phyloP scores from a whole-genome alignment of 2,329 filamentous ascomycete species.

The Paecilomyces sp. region DNA sequence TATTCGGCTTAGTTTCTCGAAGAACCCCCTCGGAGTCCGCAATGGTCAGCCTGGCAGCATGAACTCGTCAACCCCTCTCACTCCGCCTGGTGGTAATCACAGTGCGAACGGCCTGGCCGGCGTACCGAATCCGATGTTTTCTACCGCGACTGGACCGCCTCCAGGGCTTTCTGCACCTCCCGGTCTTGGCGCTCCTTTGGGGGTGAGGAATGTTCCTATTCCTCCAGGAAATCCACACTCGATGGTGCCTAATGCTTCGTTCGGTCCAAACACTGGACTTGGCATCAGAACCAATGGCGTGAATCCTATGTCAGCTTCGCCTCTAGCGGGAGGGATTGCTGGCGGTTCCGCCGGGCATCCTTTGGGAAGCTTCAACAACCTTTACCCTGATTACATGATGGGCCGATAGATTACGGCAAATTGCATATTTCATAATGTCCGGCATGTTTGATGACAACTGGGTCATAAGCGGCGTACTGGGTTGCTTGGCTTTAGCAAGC shows the following conservation, averaged over 20 bases:
- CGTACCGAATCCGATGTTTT: slow-evolving; percentile 56
- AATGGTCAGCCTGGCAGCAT: slow-evolving; percentile 59
- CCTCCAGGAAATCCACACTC: slow-evolving; percentile 23
- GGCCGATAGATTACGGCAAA: slow-evolving; percentile 28
- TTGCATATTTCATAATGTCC: slow-evolving; percentile 26
- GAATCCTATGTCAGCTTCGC: slow-evolving; percentile 22
- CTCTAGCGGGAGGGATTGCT: slow-evolving; percentile 19
- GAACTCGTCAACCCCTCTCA: slow-evolving; percentile 44
- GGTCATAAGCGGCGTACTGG: slow-evolving; percentile 33
- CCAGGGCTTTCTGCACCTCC: slow-evolving; percentile 73
- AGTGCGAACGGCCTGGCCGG: slow-evolving; percentile 50
- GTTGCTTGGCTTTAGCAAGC: slow-evolving; percentile 29
- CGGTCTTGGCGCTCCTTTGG: slow-evolving; percentile 48
- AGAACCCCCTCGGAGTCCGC: slow-evolving; percentile 90
- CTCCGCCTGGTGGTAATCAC: slow-evolving; percentile 46
- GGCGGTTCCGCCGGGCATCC: slow-evolving; percentile 21
- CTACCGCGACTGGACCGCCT: slow-evolving; percentile 67
- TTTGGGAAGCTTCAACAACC: slow-evolving; percentile 28
- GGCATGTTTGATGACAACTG: slow-evolving; percentile 37
- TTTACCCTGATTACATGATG: slow-evolving; percentile 44
- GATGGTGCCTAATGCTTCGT: slow-evolving; percentile 23
- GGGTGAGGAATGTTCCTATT: slow-evolving; percentile 23
- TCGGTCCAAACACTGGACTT: slow-evolving; percentile 29
- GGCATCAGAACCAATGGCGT: slow-evolving; percentile 29
- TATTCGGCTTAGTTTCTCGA: slow-evolving; percentile 92